Base-by-base conservation (phyloP, 768 basidiomycete species). In the Boletus rufocinnamomeus region DNA sequence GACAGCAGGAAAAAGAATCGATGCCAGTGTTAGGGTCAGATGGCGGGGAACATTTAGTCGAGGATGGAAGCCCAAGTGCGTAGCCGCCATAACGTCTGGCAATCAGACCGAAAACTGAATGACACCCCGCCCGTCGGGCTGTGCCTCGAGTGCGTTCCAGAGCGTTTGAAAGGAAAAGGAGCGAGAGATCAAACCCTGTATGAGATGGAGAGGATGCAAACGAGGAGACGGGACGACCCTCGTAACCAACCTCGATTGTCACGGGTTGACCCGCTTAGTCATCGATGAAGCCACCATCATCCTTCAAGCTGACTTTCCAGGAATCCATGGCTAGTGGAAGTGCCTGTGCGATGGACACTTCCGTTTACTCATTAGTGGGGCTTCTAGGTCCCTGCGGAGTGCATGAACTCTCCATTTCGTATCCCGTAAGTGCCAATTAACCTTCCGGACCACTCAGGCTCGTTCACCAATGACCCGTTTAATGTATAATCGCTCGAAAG, bases 251-350 rank as follows among this genome's bases (percentile, higher is more conserved):
- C 6, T 13, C 37, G 59, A 59, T 43, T 14, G 40, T 45, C 52
- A 46, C 52, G 41, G 30, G 38, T 32, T 23, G 52, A 25, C 50
- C 23, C 37, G 63, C 68, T 69, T 68, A 70, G 68, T 70, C 68
- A 69, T 55, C 40, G 0, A 21, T 30, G 38, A 21, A 16, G 35
- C 32, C 47, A 50, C 25, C 50, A 17, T 11, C 35, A 25, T 30
- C 60, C 32, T 67, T 60, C 35, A 65, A 14, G 30, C 8, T 60
- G 54, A 67, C 67, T 57, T 69, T 67, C 56, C n/a, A 25, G 60
- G 65, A n/a, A 46, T 54, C 25, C 21, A 3, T 51, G 34, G 50
- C 6, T 17, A 30, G 34, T 38, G n/a, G n/a, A n/a, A 43, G 62
- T 51, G 45, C 49, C 40, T 45, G 23, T 55, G 43, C 14, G 23